Percentiles rank a stretch among this genome's conserved stretches.
These are phyloP conservation scores for Letharia lupina DNA, from an alignment of 495 filamentous ascomycete species.

Conservation along the genomic window DNA sequence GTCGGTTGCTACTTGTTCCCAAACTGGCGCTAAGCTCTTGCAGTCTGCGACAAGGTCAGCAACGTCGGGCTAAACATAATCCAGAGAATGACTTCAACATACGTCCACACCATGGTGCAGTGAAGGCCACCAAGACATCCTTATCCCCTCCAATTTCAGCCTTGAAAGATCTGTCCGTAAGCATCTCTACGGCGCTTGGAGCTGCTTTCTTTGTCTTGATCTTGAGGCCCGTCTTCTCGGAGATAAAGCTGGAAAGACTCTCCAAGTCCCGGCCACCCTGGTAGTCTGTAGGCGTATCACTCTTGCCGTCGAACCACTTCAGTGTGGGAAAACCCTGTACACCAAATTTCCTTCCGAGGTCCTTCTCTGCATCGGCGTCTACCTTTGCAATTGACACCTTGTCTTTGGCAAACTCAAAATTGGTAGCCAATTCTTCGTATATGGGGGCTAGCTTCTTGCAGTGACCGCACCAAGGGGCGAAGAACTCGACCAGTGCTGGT, in stretches of 20 bases:
- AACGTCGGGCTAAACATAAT: slow-evolving; percentile 22
- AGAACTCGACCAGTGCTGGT: slow-evolving; percentile 96
- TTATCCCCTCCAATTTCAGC: slow-evolving; percentile 71
- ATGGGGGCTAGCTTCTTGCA: slow-evolving; percentile 95
- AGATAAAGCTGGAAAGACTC: slow-evolving; percentile 68
- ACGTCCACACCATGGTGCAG: slow-evolving; percentile 96
- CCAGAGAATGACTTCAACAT: slow-evolving; percentile 36
- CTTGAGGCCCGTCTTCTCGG: slow-evolving; percentile 81
- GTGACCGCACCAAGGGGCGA: slow-evolving; percentile 98
- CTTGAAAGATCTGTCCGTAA: slow-evolving; percentile 75
- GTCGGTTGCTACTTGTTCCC: slow-evolving; percentile 79
- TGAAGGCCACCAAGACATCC: slow-evolving; percentile 92
- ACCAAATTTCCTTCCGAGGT: slow-evolving; percentile 73
- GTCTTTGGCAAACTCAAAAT: slow-evolving; percentile 64
- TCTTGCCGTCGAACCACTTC: slow-evolving; percentile 98
- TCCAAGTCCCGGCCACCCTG: slow-evolving; percentile 82
- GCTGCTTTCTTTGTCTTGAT: slow-evolving; percentile 60
- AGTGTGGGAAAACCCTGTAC: slow-evolving; percentile 93
- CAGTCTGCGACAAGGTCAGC: slow-evolving; percentile 56
- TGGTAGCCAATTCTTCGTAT: slow-evolving; percentile 83
- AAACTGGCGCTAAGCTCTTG: slow-evolving; percentile 85
- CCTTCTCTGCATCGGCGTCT: slow-evolving; percentile 82
- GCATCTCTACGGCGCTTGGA: slow-evolving; percentile 65
- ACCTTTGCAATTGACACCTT: slow-evolving; percentile 91
- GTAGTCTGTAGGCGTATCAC: slow-evolving; percentile 78